Evolutionary conservation across 257 asterid genomes (phyloP), one percentile per base, ranked within the genome.

Genomic region (Jaltomata sinuosa): DNA sequence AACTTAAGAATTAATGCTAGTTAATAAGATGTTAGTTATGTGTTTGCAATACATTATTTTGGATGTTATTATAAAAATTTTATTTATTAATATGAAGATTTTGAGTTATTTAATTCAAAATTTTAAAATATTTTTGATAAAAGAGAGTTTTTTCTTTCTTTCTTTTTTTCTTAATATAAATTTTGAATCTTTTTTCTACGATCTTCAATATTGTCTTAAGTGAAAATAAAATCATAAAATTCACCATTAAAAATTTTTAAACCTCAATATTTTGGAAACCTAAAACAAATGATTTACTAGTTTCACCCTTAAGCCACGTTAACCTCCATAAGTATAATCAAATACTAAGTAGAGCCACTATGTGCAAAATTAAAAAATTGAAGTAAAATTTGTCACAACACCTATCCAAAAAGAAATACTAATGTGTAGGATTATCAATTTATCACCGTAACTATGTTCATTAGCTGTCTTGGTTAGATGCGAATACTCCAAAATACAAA

Each of bases 391-490:
- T 42, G 36, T 72, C 36, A 42, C n/a, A 40, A 71, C 79, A 71
- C 53, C 31, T 38, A 21, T 38, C 11, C 45, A 65, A 29, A 32
- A 29, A 31, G 2, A 64, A 29, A 31, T 31, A 62, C 38, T 62
- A 67, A 32, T 32, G 49, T 67, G 40, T 31, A 32, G 25, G 14
- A 67, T 67, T 32, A 64, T n/a, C n/a, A n/a, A n/a, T n/a, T n/a
- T n/a, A n/a, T 64, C 47, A 67, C 49, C 27, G 49, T 3, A 57
- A 15, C 11, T 57, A 32, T 3, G 77, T 8, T 67, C 47, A 67
- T 34, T 16, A 32, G 49, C 77, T 67, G 3, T 67, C 47, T 89
- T 93, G 94, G 84, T 84, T 87, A 65, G 87, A 85, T 50, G 76
- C 81, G 50, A 68, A 4, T 34, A 7, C 79, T 84, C 74, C 82